Conservation (phyloP, 2,329 filamentous ascomycete genomes). For the Colletotrichum echinochloae region DNA sequence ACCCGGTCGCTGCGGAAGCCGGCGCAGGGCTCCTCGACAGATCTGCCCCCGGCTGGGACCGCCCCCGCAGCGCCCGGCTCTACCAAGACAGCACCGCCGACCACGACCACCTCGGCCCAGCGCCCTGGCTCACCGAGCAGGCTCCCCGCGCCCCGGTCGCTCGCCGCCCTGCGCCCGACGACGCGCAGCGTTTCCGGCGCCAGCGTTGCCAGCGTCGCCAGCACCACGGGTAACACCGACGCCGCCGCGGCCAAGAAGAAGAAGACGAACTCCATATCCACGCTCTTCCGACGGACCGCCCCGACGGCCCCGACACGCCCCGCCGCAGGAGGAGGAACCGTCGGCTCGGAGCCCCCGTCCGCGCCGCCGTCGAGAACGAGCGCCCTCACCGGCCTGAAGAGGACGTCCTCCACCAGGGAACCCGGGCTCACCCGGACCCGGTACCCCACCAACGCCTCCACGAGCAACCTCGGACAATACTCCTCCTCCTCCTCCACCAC, state of each 20-base stretch:
- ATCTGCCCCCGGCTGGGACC: slow-evolving; percentile 23
- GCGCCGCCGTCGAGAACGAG: slow-evolving; percentile 4
- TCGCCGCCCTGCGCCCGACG: slow-evolving; percentile 14
- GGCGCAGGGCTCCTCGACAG: slow-evolving; percentile 44
- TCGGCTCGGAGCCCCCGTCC: not conserved
- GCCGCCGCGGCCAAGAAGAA: slow-evolving; percentile 38
- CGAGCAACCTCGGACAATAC: slow-evolving; percentile 33
- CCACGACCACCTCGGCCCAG: not conserved
- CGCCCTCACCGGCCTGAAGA: not conserved
- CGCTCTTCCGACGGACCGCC: slow-evolving; percentile 14
- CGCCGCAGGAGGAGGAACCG: not conserved
- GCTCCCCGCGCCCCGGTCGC: slow-evolving; percentile 30
- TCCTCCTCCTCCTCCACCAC: slow-evolving; percentile 42
- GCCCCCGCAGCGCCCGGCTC: slow-evolving; percentile 6
- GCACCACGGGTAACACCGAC: slow-evolving; percentile 13
- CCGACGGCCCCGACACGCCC: slow-evolving; percentile 14
- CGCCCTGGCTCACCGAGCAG: slow-evolving; percentile 36
- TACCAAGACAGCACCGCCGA: not conserved
- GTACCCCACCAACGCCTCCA: slow-evolving; percentile 44
- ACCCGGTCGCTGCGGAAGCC: slow-evolving; percentile 63
- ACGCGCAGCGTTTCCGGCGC: slow-evolving; percentile 36
- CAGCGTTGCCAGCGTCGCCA: not conserved
- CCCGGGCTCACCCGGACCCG: slow-evolving; percentile 1
- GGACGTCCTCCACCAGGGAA: slow-evolving; percentile 27
- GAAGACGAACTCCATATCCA: slow-evolving; percentile 20